Base-by-base conservation (phyloP, 441 rosid species). In the Kokia cookei region DNA sequence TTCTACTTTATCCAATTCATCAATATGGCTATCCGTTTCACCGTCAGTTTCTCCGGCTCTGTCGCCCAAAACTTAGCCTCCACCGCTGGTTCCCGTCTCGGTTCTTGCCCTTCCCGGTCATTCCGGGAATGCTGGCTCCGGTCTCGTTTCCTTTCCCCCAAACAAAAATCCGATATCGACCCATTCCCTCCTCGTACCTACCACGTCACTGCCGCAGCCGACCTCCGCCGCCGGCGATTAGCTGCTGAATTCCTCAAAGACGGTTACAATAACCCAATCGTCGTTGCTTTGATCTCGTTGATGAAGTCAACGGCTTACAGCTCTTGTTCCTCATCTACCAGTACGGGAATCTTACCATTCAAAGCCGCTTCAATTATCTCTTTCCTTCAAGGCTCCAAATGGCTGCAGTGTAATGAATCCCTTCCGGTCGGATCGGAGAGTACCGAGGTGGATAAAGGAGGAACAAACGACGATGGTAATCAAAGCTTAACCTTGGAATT, bases 21-120 rank as follows among this genome's bases (percentile, higher is more conserved):
- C 24, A 43, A 2, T 8, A 92, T 94, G 99, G 97, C 97, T 78
- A 75, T 92, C 71, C 90, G 97, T 10, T 89, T 89, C 26, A 92
- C 96, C 75, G 53, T 88, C 73, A 75, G 82, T 53, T 91, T 73
- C 88, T 91, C 99, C 67, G 87, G 88, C 82, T 88, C 88, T 77
- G 93, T 86, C 7, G 93, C 90, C 73, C 88, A 92, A 19, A 92
- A 73, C 80, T 53, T 94, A 42, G 92, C 86, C 57, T 40, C 88
- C 63, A 72, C 81, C 60, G 87, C 92, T 75, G 80, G 87, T 13
- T 69, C 71, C 22, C 91, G 97, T 29, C 80, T 84, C 22, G 87
- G 90, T 15, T 72, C 82, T 50, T 70, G 79, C 54, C 71, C 84
- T 19, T 76, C 81, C 59, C 85, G 92, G 5, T 67, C 89, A 42